Evolutionary conservation across 805 yeast genomes (phyloP).

Genomic region (Metschnikowia gruessii): DNA sequence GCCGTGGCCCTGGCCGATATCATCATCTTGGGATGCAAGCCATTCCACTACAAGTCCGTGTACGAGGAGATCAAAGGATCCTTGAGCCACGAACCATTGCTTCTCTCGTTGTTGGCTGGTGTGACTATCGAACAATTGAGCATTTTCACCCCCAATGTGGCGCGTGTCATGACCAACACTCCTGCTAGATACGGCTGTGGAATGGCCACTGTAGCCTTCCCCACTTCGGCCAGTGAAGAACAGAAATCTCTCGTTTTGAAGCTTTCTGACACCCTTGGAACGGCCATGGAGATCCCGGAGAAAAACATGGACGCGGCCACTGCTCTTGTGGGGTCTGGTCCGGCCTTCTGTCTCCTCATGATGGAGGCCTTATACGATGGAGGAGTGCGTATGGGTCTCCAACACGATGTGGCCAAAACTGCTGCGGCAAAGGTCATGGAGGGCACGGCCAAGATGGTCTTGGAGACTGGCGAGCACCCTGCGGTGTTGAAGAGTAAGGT

Average conservation of each 20-base stretch:
- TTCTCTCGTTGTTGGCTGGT: constrained; percentile 89
- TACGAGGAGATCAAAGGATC: constrained; percentile 47
- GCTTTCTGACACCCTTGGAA: constrained; percentile 63
- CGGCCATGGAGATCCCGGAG: constrained; percentile 70
- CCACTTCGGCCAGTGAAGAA: constrained; percentile 43
- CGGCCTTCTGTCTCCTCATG: constrained; percentile 87
- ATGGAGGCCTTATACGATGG: constrained; percentile 92
- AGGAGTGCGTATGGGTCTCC: constrained; percentile 92
- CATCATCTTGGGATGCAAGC: constrained; percentile 84
- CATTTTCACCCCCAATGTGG: constrained; percentile 54
- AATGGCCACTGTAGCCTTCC: constrained; percentile 86
- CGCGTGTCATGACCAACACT: constrained; percentile 97
- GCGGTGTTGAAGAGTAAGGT: constrained; percentile 82
- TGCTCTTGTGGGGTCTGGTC: constrained; percentile 93
- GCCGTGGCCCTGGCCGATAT: constrained; percentile 68
- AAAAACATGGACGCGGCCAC: constrained; percentile 96
- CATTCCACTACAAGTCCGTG: constrained; percentile 67
- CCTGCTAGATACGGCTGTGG: constrained; percentile 93
- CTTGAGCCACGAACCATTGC: constrained; percentile 50
- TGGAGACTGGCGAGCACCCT: constrained; percentile 80
- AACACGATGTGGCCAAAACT: constrained; percentile 73
- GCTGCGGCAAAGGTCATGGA: constrained; percentile 92
- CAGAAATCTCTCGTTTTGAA: constrained; percentile 49
- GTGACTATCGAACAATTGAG: constrained; percentile 73
- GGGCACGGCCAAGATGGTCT: constrained; percentile 91